Percentiles rank a stretch among this genome's conserved stretches.
Conservation (phyloP, 2,329 filamentous ascomycete species). For the Aspergillus fischeri region DNA sequence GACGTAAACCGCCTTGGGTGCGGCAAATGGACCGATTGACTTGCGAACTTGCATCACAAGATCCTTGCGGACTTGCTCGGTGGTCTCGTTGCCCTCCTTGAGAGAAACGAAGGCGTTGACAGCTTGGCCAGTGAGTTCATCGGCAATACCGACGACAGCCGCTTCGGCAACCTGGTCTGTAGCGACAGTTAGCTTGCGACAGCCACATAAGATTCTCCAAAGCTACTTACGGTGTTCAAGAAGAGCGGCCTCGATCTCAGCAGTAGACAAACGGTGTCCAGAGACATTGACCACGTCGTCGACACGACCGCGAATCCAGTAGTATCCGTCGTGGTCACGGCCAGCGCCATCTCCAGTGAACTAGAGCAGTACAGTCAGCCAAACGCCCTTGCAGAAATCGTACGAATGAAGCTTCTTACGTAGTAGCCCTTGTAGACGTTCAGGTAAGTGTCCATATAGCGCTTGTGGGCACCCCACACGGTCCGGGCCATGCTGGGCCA, state of each 20-base stretch:
- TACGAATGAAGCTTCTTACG: conserved; percentile 53
- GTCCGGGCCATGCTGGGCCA: conserved; percentile 99
- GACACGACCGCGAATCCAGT: conserved; percentile 98
- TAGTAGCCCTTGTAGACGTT: conserved; percentile 99
- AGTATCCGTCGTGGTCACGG: conserved; percentile 96
- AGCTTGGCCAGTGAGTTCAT: conserved; percentile 93
- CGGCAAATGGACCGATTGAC: conserved; percentile 95
- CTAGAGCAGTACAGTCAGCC: conserved; percentile 24
- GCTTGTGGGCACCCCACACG: conserved; percentile 95
- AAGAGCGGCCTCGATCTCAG: conserved; percentile 95
- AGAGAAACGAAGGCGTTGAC: conserved; percentile 95
- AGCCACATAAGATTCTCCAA: neutral
- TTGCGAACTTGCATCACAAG: conserved; percentile 91
- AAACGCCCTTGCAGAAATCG: too few relatives aligned
- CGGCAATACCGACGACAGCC: conserved; percentile 86
- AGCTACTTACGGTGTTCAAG: conserved; percentile 69
- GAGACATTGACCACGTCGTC: conserved; percentile 98
- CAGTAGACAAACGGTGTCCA: conserved; percentile 91
- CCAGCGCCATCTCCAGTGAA: conserved; percentile 75
- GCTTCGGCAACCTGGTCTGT: conserved; percentile 71
- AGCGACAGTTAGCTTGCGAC: conserved; percentile 14
- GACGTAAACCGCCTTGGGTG: conserved; percentile 87
- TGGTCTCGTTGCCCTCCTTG: conserved; percentile 75
- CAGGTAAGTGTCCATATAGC: conserved; percentile 98
- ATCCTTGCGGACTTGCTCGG: conserved; percentile 84